Evolutionary conservation across 1,284 basidiomycete species (phyloP).

Genomic region (Polyporus tsugae): DNA sequence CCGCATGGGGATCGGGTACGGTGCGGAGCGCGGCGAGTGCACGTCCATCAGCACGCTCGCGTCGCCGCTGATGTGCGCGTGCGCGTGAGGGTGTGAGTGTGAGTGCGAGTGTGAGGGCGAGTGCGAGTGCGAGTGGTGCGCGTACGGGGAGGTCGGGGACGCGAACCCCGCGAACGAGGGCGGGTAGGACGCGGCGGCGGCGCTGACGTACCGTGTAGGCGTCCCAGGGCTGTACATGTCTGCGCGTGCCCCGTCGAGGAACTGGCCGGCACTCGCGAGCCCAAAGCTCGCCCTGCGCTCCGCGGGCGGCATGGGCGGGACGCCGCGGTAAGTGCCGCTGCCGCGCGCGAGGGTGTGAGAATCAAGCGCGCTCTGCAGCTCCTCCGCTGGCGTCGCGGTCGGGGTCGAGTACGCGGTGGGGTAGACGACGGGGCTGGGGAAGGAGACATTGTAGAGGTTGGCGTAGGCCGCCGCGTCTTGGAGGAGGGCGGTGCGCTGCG

Average conservation of each 20-base stretch:
- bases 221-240: conserved; percentile 23
- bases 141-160: conserved; percentile 23
- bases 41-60: conserved; percentile 28
- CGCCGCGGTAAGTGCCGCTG: conserved; percentile 24
- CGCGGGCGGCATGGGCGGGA: conserved; percentile 20
- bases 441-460: conserved; percentile 36
- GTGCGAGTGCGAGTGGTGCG: conserved; percentile 25
- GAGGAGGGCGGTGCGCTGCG: conserved; percentile 45
- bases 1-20: conserved; percentile 31
- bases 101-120: conserved; percentile 9
- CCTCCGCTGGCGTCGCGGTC: conserved; percentile 23
- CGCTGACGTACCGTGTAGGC: conserved; percentile 14
- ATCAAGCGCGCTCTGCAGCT: conserved; percentile 29
- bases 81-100: neutral
- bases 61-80: conserved; percentile 19
- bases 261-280: conserved; percentile 20
- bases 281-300: conserved; percentile 25
- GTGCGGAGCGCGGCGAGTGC: conserved; percentile 32
- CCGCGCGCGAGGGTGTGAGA: conserved; percentile 27
- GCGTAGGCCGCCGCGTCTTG: conserved; percentile 39
- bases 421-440: conserved; percentile 25
- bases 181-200: conserved; percentile 11
- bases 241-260: conserved; percentile 23
- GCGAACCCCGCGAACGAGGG: conserved; percentile 20
- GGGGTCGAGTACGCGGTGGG: conserved; percentile 25